Conservation (phyloP, 768 basidiomycete genomes). For the Xanthoconium purpureum region DNA sequence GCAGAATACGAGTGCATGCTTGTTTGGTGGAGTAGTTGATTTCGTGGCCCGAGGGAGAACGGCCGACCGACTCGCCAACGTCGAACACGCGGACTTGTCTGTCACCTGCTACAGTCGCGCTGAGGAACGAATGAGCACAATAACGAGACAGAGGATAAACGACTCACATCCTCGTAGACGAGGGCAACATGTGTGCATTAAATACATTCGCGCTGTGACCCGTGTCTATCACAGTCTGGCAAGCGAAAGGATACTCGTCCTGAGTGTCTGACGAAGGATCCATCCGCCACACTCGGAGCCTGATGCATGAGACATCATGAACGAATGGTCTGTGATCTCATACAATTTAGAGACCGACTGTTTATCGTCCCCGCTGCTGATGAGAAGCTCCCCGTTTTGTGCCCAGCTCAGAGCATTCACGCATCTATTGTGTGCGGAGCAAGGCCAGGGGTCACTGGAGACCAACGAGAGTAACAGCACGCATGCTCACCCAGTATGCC, state of each 20-base stretch:
- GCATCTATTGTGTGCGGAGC: slow-evolving; percentile 45
- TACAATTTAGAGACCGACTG: slow-evolving; percentile 41
- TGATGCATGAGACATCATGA: slow-evolving; percentile 24
- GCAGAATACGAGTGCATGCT: slow-evolving; percentile 51
- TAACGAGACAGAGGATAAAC: slow-evolving; percentile 12
- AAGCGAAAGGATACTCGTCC: slow-evolving; percentile 62
- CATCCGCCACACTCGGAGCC: slow-evolving; percentile 78
- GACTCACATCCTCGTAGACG: slow-evolving; percentile 73
- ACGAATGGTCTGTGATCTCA: neutral
- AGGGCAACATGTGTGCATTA: slow-evolving; percentile 74
- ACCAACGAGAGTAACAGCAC: slow-evolving; percentile 5
- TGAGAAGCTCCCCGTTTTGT: slow-evolving; percentile 55
- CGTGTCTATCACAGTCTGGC: slow-evolving; percentile 66
- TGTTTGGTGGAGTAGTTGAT: slow-evolving; percentile 45
- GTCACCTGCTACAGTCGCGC: slow-evolving; percentile 75
- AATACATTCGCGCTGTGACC: slow-evolving; percentile 87
- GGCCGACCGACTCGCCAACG: slow-evolving; percentile 43
- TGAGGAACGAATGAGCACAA: slow-evolving; percentile 26
- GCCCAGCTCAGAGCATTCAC: slow-evolving; percentile 80
- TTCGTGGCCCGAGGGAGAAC: slow-evolving; percentile 40
- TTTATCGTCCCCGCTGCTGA: slow-evolving; percentile 73
- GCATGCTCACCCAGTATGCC: slow-evolving; percentile 66
- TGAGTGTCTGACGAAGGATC: slow-evolving; percentile 37
- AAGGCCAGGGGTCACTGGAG: neutral
- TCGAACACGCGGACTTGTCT: slow-evolving; percentile 78